Conservation (phyloP, 176 grass and related monocot species). For the Rhynchospora tenuis region DNA sequence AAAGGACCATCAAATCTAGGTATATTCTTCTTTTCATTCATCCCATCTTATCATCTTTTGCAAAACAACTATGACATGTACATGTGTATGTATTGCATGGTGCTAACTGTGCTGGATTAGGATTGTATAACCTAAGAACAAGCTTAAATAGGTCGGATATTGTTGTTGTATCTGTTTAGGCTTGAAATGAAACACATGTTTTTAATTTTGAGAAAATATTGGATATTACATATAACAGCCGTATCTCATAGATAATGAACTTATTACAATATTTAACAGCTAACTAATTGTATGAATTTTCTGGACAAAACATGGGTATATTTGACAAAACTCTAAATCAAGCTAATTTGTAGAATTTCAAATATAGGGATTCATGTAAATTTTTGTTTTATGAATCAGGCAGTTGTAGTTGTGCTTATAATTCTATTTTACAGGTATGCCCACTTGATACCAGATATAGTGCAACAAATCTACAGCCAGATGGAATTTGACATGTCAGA, state of each 20-base stretch:
- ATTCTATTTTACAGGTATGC: conserved; percentile 4
- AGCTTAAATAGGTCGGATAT: neutral
- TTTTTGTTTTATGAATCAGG: neutral
- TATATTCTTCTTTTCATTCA: conserved; percentile 26
- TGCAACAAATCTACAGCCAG: conserved; percentile 71
- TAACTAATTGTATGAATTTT: neutral
- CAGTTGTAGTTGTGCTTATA: neutral
- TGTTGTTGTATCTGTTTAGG: neutral
- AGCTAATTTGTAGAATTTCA: neutral
- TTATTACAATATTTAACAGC: neutral
- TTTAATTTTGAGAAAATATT: neutral
- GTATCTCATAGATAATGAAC: neutral
- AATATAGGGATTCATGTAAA: neutral
- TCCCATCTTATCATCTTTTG: neutral
- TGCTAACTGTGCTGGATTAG: neutral
- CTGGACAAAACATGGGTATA: neutral
- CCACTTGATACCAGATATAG: conserved; percentile 39
- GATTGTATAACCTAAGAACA: neutral
- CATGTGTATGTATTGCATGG: neutral
- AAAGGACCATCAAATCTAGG: conserved; percentile 84
- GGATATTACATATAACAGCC: neutral
- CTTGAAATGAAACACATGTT: neutral
- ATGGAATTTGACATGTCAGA: conserved; percentile 94
- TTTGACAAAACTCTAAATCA: neutral
- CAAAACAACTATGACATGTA: neutral